Base-by-base conservation (phyloP, 768 basidiomycete genomes). In the Xerocomellus amylosporus region DNA sequence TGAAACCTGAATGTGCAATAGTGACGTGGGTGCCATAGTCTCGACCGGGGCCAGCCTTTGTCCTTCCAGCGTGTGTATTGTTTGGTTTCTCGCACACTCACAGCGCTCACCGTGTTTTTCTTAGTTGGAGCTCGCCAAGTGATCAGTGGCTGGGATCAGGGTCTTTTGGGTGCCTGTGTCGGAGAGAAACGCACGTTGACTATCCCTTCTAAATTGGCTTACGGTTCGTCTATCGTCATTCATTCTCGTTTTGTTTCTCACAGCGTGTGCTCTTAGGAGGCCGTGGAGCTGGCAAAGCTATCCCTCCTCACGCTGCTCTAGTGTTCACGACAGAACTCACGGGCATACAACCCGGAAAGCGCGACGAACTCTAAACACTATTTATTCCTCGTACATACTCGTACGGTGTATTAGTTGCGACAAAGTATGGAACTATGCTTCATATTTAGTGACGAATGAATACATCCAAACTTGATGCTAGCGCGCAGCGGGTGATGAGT, bases 251-350 rank as follows among this genome's bases (percentile, higher is more conserved):
- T 30, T 1, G 20, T 41, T 38, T 47, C 42, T 57, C 9, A 38
- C 8, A 4, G n/a, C 20, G 47, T 39, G 42, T 40, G 3, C 0
- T 50, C 51, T 28, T 53, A 93, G 90, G 93, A 36, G 64, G 77
- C 3, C 83, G 88, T 44, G 93, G 92, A 13, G 85, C 86, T 63
- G 90, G 90, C 8, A 72, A 71, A 14, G 71, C 86, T 55, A 98
- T 98, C 50, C 93, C 93, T 33, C 75, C 88, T 37, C 76, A 87
- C 63, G 84, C 92, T 13, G 85, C 86, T 8, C 77, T 96, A 26
- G 84, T 93, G 19, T 96, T 97, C 72, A 88, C 91, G 8, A 88
- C 90, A 12, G 93, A 96, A 67, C 79, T 96, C 26, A 74, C 87
- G n/a, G 77, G 75, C 41, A 71, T 95, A 62, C 77, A 86, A 50